Percentiles rank a stretch among this genome's conserved stretches.
phyloP scores from a whole-genome alignment of 192 early-diverging fungal species.

The Coemansia pectinata region DNA sequence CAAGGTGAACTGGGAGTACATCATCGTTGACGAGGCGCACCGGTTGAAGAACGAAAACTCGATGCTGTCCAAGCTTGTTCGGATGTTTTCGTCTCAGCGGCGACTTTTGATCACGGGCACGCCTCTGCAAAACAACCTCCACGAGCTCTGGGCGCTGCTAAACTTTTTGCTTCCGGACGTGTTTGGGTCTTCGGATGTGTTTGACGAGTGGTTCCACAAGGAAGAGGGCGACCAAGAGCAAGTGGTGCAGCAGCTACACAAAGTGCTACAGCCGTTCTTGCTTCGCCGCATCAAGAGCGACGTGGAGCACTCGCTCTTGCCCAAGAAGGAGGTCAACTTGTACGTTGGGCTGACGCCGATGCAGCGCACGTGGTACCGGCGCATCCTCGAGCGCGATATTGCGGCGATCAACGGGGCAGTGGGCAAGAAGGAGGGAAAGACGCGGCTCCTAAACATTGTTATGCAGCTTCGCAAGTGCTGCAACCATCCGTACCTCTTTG shows the following conservation, averaged over 20 bases:
- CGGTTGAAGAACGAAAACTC: slow-evolving; percentile 94
- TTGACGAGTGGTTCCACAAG: slow-evolving; percentile 89
- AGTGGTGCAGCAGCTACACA: slow-evolving; percentile 72
- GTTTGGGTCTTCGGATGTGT: slow-evolving; percentile 90
- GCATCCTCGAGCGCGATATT: slow-evolving; percentile 95
- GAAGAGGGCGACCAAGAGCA: slow-evolving; percentile 58
- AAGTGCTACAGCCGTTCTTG: slow-evolving; percentile 69
- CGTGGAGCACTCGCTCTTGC: slow-evolving; percentile 93
- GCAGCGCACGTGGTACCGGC: slow-evolving; percentile 96
- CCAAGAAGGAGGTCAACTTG: slow-evolving; percentile 91
- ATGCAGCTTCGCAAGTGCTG: slow-evolving; percentile 93
- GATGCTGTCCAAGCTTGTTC: slow-evolving; percentile 90
- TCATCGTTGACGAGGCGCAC: slow-evolving; percentile 82
- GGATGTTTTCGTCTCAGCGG: slow-evolving; percentile 82
- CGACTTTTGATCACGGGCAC: slow-evolving; percentile 94
- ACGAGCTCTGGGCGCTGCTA: slow-evolving; percentile 98
- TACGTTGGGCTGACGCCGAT: slow-evolving; percentile 92
- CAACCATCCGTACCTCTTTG: slow-evolving; percentile 91
- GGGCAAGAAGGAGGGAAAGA: slow-evolving; percentile 83
- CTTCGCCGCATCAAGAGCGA: slow-evolving; percentile 90
- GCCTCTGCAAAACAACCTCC: slow-evolving; percentile 95
- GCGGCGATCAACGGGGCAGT: slow-evolving; percentile 88
- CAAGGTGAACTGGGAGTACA: slow-evolving; percentile 76
- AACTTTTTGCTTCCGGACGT: slow-evolving; percentile 98
- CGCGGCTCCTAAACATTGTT: slow-evolving; percentile 90